Evolutionary conservation across 1,284 basidiomycete species (phyloP).

Genomic region (Apiotrichum gamsii): DNA sequence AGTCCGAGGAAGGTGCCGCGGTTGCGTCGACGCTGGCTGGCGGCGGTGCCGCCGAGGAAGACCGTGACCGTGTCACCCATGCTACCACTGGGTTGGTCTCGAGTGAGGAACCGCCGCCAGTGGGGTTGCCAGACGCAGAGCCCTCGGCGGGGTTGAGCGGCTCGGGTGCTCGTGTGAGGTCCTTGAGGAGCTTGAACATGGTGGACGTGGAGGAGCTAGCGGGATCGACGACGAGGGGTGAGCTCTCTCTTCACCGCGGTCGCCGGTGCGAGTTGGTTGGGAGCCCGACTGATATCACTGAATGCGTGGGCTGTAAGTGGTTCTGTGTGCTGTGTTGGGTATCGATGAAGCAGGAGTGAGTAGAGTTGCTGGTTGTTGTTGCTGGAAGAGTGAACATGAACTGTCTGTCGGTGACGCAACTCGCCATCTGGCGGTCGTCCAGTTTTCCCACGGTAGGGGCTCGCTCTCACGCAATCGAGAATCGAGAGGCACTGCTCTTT

Average conservation of each 20-base stretch:
- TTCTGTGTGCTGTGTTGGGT: neutral
- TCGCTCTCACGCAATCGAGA: too few relatives aligned
- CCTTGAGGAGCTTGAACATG: conserved; percentile 46
- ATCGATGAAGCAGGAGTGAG: neutral
- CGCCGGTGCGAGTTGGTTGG: too few relatives aligned
- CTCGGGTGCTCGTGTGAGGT: conserved; percentile 39
- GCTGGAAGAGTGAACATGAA: neutral
- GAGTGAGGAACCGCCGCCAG: too few relatives aligned
- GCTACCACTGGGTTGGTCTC: too few relatives aligned
- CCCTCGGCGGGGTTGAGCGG: conserved; percentile 14
- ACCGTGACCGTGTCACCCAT: neutral
- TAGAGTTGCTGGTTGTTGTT: neutral
- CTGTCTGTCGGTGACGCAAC: neutral
- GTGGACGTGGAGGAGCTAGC: neutral
- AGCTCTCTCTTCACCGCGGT: too few relatives aligned
- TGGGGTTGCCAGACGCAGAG: neutral
- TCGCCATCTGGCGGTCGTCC: neutral
- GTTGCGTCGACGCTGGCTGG: neutral
- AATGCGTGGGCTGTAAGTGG: neutral
- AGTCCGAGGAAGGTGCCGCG: neutral
- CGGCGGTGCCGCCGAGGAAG: neutral
- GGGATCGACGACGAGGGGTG: neutral
- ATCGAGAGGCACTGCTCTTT: too few relatives aligned
- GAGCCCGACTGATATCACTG: neutral
- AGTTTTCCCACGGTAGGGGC: neutral